Evolutionary conservation across 1,139 yeast genomes (phyloP).

Genomic region (Yamadazyma friedrichii): DNA sequence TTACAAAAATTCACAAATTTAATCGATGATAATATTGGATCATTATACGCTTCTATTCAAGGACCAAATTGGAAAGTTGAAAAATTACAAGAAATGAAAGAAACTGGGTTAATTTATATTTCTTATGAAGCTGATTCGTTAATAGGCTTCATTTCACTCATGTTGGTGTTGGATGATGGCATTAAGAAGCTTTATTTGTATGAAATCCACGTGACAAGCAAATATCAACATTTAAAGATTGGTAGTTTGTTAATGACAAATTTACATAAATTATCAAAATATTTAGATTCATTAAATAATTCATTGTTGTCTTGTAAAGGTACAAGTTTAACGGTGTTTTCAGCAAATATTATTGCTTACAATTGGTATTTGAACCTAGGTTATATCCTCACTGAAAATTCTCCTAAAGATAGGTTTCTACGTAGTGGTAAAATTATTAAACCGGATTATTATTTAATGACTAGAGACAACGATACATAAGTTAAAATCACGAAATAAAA

Average conservation of each 20-base stretch:
- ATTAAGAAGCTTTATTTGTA: conserved; percentile 46
- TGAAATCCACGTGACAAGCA: conserved; percentile 48
- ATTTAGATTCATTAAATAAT: conserved; percentile 13
- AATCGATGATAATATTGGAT: conserved; percentile 32
- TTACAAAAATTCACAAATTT: conserved; percentile 20
- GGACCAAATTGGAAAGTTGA: conserved; percentile 46
- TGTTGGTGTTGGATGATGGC: conserved; percentile 32
- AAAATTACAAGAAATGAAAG: conserved; percentile 47
- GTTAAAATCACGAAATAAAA: neutral
- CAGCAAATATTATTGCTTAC: conserved; percentile 41
- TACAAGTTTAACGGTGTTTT: conserved; percentile 50
- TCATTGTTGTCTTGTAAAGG: conserved; percentile 18
- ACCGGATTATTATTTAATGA: conserved; percentile 28
- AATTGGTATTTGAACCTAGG: conserved; percentile 44
- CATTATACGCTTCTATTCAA: conserved; percentile 23
- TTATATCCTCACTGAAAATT: conserved; percentile 34
- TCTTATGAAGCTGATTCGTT: conserved; percentile 17
- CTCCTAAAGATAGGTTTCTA: conserved; percentile 43
- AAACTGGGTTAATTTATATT: conserved; percentile 42
- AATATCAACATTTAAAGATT: conserved; percentile 26
- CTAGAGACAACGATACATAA: conserved; percentile 5
- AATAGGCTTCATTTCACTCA: conserved; percentile 44
- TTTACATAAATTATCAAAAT: conserved; percentile 26
- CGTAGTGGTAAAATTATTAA: conserved; percentile 37
- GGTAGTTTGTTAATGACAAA: conserved; percentile 34